Base-by-base conservation (phyloP, 345 rosid genomes). In the Mangifera indica region DNA sequence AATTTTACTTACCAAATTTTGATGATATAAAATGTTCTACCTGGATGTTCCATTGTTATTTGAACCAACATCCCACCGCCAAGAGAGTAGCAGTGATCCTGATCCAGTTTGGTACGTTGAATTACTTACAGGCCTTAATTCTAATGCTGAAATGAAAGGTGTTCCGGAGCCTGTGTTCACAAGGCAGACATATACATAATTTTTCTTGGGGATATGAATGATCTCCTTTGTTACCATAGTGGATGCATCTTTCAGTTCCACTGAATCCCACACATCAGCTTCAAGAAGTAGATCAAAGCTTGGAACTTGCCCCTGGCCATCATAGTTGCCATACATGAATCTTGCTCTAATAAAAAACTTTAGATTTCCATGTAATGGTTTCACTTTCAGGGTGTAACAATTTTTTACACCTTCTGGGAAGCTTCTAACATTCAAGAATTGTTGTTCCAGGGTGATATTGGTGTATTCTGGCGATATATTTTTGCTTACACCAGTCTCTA, bases 311-410 rank as follows among this genome's bases (percentile, higher is more conserved):
- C 17, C 20, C 0, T 10, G 24, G 18, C 55, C 62, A 20, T 81
- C 81, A 25, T 81, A 81, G 53, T 77, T 73, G 2, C 83, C 83
- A 49, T 80, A 73, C 66, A 60, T 10, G 61, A 77, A 80, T 12
- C 44, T 32, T 0, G 81, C 78, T 58, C 81, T 55, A 40, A 80
- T 66, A 18, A 80, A 11, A 59, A 46, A 56, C 56, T 69, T 80
- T 3, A 0, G 2, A 29, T 49, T n/a, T 1, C 59, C 21, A 1
- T 3, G 17, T 0, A 6, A 0, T 2, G 57, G 72, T 20, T 32
- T n/a, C n/a, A n/a, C n/a, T n/a, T n/a, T 21, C 6, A 80, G 0
- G 5, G 44, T 70, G 75, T 77, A 80, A 10, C 83, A 80, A 22
- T 70, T 80, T 69, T 42, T 70, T 0, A 3, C 21, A 37, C 63